Conservation (phyloP, 768 basidiomycete species). For the Boletus tomentosulus region DNA sequence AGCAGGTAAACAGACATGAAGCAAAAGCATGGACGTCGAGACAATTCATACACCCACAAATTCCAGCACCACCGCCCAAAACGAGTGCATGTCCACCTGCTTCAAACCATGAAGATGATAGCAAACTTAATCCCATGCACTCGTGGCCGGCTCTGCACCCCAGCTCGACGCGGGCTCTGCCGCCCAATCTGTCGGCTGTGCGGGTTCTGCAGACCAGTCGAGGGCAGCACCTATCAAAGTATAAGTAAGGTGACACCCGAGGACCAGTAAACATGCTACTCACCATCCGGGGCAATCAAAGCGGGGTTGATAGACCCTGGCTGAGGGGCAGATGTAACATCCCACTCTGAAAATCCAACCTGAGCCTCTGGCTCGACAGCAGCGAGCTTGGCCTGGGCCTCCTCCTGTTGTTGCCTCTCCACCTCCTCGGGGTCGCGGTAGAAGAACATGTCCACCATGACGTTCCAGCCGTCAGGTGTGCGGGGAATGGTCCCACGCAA, state of each 20-base stretch:
- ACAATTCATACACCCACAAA: constrained; percentile 15
- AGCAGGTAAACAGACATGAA: constrained; percentile 1
- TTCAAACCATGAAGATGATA: neutral
- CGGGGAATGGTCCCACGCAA: constrained; percentile 92
- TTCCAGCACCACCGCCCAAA: neutral
- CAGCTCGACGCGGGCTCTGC: constrained; percentile 60
- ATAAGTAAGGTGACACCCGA: constrained; percentile 2
- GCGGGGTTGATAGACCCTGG: constrained; percentile 76
- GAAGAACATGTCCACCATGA: constrained; percentile 99
- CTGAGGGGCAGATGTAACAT: constrained; percentile 61
- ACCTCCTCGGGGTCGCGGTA: constrained; percentile 99
- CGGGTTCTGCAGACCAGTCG: constrained; percentile 78
- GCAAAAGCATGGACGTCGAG: constrained; percentile 17
- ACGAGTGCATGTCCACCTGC: constrained; percentile 1
- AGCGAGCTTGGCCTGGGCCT: constrained; percentile 75
- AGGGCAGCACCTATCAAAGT: constrained; percentile 48
- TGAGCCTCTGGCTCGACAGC: constrained; percentile 57
- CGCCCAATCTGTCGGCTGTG: constrained; percentile 73
- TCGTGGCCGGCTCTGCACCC: constrained; percentile 30
- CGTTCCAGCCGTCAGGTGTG: constrained; percentile 90
- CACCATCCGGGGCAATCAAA: constrained; percentile 59
- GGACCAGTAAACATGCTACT: constrained; percentile 10
- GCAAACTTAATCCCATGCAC: constrained; percentile 28
- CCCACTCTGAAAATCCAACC: constrained; percentile 63
- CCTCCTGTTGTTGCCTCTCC: constrained; percentile 95